These are phyloP conservation scores for Begonia masoniana DNA, from an alignment of 306 rosid genomes.

Conservation along the genomic window DNA sequence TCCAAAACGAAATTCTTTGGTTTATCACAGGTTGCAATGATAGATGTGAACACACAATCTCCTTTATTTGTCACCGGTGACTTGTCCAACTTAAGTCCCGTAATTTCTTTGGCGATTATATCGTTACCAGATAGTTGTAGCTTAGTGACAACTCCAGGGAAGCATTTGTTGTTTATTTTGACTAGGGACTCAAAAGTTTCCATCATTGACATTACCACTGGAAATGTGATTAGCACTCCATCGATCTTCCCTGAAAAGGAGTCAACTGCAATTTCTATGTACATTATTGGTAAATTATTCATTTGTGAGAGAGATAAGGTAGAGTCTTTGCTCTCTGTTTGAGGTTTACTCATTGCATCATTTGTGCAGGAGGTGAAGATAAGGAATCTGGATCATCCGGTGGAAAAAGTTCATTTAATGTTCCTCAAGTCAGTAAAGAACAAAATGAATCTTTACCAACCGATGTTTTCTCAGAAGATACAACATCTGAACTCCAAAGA, in stretches of 20 bases:
- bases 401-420: constrained; percentile 20
- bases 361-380: constrained; percentile 38
- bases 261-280: constrained; percentile 45
- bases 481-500: constrained; percentile 29
- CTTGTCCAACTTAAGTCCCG: constrained; percentile 35
- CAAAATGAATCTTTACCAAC: constrained; percentile 17
- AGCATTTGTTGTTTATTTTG: constrained; percentile 34
- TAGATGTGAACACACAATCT: constrained; percentile 46
- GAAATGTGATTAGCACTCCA: constrained; percentile 35
- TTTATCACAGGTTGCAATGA: constrained; percentile 66
- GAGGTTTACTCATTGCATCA: not conserved
- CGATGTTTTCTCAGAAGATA: constrained; percentile 25
- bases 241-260: constrained; percentile 27
- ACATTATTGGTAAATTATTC: constrained; percentile 48
- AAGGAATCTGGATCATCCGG: constrained; percentile 22
- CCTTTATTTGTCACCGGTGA: constrained; percentile 46
- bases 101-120: constrained; percentile 43
- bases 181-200: constrained; percentile 38
- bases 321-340: constrained; percentile 6
- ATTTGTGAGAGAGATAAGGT: not conserved
- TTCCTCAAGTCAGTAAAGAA: constrained; percentile 23
- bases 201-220: constrained; percentile 38
- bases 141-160: constrained; percentile 22
- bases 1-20: no score
- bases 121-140: constrained; percentile 24